Evolutionary conservation across 257 asterid genomes (phyloP), one percentile per base, ranked within the genome.

Genomic region (Dorcoceras hygrometricum): DNA sequence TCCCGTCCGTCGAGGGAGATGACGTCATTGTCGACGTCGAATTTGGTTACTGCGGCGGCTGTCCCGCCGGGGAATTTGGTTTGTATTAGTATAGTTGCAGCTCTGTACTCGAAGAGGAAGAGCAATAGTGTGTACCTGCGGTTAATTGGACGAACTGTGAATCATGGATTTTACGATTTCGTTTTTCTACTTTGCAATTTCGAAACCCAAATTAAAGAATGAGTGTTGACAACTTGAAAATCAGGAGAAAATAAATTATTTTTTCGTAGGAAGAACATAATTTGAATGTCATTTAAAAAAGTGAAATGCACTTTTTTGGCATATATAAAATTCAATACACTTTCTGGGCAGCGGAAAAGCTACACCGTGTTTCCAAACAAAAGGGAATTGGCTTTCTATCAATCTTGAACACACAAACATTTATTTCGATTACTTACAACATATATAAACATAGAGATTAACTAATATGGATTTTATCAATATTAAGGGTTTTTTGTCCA

Each of bases 61-160:
- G 75, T 61, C 20, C 64, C 54, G 46, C 93, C 95, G 19, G 93
- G 95, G 70, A 83, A 88, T 18, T 73, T 87, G 73, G 77, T 76
- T 18, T 68, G 79, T 76, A 88, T 88, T 20, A 88, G 68, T 14
- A 81, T 75, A 12, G 77, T 75, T 57, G 95, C 95, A 6, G 90
- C 95, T 68, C 93, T 66, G 60, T 88, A 88, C 54, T 88, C 95
- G 28, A 85, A 88, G n/a, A 88, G 88, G 79, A 88, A 83, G 51
- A 85, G 80, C 51, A 88, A 64, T 25, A 88, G 75, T 34, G 93
- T 88, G 73, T 87, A 85, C 95, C 95, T 87, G 77, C 77, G 72
- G 59, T 32, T 43, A 59, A 54, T 6, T 54, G 19, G 50, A 11
- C 46, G 26, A 59, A 19, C 22, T 5, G 5, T 11, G 3, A 11